Conservation (phyloP, 371 early-diverging fungal species). For the Lichtheimia corymbifera region DNA sequence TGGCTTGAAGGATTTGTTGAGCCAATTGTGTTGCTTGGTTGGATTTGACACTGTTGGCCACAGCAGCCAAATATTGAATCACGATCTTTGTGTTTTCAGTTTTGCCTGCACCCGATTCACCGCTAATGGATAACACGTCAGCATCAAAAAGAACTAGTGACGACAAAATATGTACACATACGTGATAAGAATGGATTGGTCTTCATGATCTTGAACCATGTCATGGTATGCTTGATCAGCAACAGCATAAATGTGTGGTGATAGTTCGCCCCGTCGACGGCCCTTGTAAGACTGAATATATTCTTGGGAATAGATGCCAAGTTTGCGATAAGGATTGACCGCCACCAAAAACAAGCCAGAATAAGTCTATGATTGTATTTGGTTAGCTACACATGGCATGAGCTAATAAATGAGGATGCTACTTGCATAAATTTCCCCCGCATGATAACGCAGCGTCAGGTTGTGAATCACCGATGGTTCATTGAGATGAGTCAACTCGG, state of each 20-base stretch:
- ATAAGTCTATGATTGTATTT: slow-evolving; percentile 78
- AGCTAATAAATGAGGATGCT: neutral
- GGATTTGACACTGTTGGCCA: slow-evolving; percentile 52
- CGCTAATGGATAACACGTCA: slow-evolving; percentile 50
- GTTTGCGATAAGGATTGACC: slow-evolving; percentile 96
- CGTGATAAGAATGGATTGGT: slow-evolving; percentile 99
- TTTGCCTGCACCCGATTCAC: slow-evolving; percentile 99
- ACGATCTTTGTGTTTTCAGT: slow-evolving; percentile 99
- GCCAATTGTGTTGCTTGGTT: slow-evolving; percentile 58
- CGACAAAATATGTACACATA: slow-evolving; percentile 38
- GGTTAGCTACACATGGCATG: neutral
- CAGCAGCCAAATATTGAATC: slow-evolving; percentile 96
- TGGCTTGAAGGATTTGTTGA: slow-evolving; percentile 94
- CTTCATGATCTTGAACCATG: slow-evolving; percentile 92
- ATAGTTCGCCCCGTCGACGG: slow-evolving; percentile 86
- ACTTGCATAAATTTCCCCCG: slow-evolving; percentile 92
- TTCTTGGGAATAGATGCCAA: slow-evolving; percentile 93
- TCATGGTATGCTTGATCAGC: slow-evolving; percentile 95
- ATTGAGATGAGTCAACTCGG: slow-evolving; percentile 95
- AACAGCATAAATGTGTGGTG: slow-evolving; percentile 97
- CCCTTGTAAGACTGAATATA: slow-evolving; percentile 77
- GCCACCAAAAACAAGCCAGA: slow-evolving; percentile 99
- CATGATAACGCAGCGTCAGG: slow-evolving; percentile 86
- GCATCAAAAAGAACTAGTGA: neutral
- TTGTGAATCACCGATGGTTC: slow-evolving; percentile 99